Conservation (phyloP, 139 green algal species). For the Pseudopediastrum boryanum region DNA sequence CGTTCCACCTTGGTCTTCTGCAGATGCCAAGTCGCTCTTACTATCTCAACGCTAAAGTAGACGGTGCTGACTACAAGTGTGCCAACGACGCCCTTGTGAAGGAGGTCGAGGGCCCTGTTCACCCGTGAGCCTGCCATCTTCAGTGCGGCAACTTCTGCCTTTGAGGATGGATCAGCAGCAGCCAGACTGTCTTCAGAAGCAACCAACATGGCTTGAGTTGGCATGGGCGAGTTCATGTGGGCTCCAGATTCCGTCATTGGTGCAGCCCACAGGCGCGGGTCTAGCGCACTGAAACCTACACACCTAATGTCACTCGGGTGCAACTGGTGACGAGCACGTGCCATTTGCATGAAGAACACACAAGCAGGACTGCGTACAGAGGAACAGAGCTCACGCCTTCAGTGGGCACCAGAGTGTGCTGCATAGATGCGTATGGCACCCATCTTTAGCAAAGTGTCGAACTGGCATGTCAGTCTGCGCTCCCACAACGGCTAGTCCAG, state of each 20-base stretch:
- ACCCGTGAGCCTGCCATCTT: slow-evolving; percentile 1
- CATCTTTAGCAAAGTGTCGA: background rate
- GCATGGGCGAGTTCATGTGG: too few relatives aligned
- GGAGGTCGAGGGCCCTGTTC: slow-evolving; percentile 10
- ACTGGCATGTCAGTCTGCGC: background rate
- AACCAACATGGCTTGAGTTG: background rate
- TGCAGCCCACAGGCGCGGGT: background rate
- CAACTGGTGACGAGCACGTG: too few relatives aligned
- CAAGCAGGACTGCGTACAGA: too few relatives aligned
- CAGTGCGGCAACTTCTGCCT: background rate
- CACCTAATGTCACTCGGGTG: background rate
- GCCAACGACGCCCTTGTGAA: slow-evolving; percentile 23
- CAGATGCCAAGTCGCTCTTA: slow-evolving; percentile 18
- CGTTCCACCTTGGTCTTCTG: slow-evolving; percentile 28
- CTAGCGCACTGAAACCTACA: background rate
- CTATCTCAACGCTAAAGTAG: slow-evolving; percentile 34
- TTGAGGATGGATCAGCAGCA: too few relatives aligned
- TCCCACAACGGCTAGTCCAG: background rate
- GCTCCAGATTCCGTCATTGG: background rate
- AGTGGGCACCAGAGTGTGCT: too few relatives aligned
- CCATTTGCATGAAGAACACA: too few relatives aligned
- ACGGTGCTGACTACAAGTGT: slow-evolving; percentile 25
- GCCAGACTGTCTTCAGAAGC: background rate
- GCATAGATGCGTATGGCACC: too few relatives aligned
- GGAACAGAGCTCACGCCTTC: too few relatives aligned